A percentile compares a stretch with the other conserved stretches of the same genome.
Conservation (phyloP, 164 flowering plant species). For the Vitis labrusca region DNA sequence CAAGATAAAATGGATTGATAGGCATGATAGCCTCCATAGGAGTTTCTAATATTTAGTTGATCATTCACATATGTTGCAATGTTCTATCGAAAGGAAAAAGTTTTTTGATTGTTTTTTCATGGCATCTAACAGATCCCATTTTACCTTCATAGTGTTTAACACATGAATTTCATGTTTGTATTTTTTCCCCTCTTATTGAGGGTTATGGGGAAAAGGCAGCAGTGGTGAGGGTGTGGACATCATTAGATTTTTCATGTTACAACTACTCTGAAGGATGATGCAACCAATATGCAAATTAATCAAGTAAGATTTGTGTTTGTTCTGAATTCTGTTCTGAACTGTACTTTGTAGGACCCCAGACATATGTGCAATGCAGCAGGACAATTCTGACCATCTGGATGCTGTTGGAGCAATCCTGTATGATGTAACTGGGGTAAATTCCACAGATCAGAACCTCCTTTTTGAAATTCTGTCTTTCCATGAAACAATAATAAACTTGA, state of each 20-base stretch:
- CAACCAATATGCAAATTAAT: neutral
- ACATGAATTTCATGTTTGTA: no score
- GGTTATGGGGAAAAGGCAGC: no score
- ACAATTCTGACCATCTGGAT: slow-evolving; percentile 50
- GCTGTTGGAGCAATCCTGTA: slow-evolving; percentile 52
- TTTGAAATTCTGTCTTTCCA: neutral
- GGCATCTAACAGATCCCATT: no score
- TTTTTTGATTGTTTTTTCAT: neutral
- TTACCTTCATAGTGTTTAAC: no score
- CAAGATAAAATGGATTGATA: no score
- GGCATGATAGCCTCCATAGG: no score
- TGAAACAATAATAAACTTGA: neutral
- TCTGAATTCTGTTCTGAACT: slow-evolving; percentile 3
- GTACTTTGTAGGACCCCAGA: slow-evolving; percentile 55
- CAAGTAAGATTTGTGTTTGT: neutral
- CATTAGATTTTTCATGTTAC: no score
- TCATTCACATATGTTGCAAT: no score
- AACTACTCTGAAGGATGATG: no score
- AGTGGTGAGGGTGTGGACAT: no score
- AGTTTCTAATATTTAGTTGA: no score
- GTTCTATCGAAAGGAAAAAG: neutral
- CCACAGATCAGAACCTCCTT: neutral
- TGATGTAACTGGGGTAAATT: slow-evolving; percentile 51
- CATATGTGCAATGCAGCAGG: slow-evolving; percentile 78
- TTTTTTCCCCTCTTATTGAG: no score